Base-by-base conservation (phyloP, 2,329 filamentous ascomycete species). In the Cryphonectria carpinicola region DNA sequence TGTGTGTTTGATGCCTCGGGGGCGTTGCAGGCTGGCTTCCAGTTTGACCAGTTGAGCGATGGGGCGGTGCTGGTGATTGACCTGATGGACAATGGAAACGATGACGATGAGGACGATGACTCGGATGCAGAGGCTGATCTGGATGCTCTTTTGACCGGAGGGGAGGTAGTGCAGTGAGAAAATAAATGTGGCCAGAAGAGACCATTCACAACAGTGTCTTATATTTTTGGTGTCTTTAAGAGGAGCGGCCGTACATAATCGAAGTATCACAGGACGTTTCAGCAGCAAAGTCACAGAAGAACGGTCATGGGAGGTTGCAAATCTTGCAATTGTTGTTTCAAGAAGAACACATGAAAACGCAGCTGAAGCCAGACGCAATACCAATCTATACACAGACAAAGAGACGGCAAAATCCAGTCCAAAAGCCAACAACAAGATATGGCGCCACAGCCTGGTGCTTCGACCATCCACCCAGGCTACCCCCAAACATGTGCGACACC, bases 1-100 rank as follows among this genome's bases (percentile, higher is more conserved):
- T 76, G 75, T 56, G 64, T 76, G 2, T 75, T 75, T 25, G 75
- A 76, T 4, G 62, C 73, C 2, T 5, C 58, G 1, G 70, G 66
- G 14, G 66, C 72, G n/a, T 32, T 74, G 43, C 67, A 73, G 63
- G 74, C 75, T 2, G 75, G 75, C 0, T 76, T 76, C 35, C 75
- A 76, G 61, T 67, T 75, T n/a, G 75, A 76, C 43, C 62, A 39
- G 22, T 25, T 76, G 62, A 75, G 70, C 58, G 72, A 74, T 2
- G 74, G 73, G 5, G 70, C 74, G 1, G 68, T 76, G 3, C 52
- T 76, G 54, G 74, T 75, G 0, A 71, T 76, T 41, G 75, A 76
- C 60, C 28, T 76, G 46, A 73, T 76, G 73, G 67, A 49, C 19
- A 71, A 64, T 5, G 74, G 73, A 1, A 73, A 75, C 7, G 72